phyloP scores from a whole-genome alignment of 2,329 filamentous ascomycete genomes.

The Aspergillus eucalypticola region DNA sequence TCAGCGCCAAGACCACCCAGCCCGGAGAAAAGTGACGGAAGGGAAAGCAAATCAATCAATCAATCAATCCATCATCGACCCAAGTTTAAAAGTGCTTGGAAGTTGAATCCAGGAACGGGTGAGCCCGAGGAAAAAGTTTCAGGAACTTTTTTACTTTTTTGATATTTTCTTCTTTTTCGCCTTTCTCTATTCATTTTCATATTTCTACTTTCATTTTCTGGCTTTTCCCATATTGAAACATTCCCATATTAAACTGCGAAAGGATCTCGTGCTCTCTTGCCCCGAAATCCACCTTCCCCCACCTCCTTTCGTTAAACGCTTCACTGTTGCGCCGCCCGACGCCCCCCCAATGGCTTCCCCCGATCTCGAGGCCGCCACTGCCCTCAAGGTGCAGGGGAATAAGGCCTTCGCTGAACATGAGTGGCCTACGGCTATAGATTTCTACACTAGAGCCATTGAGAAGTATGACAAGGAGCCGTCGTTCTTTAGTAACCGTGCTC shows the following conservation, averaged over 20 bases:
- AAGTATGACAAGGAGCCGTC: constrained; percentile 79
- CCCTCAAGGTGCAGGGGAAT: constrained; percentile 92
- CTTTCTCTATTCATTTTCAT: neutral
- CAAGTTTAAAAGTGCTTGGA: neutral
- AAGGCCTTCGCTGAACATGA: constrained; percentile 86
- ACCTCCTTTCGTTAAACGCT: constrained; percentile 3
- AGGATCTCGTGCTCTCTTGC: constrained; percentile 15
- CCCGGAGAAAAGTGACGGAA: constrained; percentile 17
- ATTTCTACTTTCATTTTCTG: neutral
- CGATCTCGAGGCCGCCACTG: constrained; percentile 67
- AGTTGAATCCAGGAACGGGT: neutral
- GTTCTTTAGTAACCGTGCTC: constrained; percentile 91
- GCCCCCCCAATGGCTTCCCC: constrained; percentile 41
- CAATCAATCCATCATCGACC: constrained; percentile 13
- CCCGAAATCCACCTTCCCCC: constrained; percentile 24
- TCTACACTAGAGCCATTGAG: constrained; percentile 85
- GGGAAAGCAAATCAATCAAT: constrained; percentile 11
- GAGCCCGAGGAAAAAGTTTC: neutral
- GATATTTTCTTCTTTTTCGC: neutral
- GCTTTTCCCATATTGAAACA: too few relatives aligned
- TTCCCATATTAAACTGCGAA: too few relatives aligned
- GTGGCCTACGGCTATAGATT: constrained; percentile 77
- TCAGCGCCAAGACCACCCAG: constrained; percentile 30
- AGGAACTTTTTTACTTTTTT: too few relatives aligned
- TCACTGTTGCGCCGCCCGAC: neutral